These are phyloP conservation scores for Cladosporium sp. DNA, from an alignment of 2,329 filamentous ascomycete genomes.

Conservation along the genomic window DNA sequence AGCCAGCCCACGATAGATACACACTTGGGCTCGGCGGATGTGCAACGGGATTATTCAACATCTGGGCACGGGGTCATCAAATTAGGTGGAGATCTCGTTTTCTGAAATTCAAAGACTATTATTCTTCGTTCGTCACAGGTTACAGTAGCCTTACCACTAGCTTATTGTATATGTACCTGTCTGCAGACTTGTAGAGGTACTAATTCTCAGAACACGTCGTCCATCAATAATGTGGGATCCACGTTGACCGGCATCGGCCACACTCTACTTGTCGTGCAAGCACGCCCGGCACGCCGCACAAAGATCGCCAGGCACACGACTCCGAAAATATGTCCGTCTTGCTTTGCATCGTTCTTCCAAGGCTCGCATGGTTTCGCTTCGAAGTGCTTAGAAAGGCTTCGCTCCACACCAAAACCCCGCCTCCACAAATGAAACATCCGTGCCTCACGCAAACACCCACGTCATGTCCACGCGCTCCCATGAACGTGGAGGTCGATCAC, in stretches of 20 bases:
- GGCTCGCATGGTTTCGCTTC: too few species aligned
- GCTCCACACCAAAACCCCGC: neutral
- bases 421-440: neutral
- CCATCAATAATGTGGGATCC: too few species aligned
- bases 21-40: neutral
- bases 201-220: too few species aligned
- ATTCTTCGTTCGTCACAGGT: too few species aligned
- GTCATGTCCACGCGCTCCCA: conserved; percentile 1
- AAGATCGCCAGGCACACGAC: neutral
- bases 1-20: neutral
- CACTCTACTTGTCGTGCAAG: too few species aligned
- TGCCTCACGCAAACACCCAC: neutral
- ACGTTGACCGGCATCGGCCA: too few species aligned
- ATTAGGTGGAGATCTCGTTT: neutral
- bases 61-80: neutral
- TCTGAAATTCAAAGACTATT: neutral
- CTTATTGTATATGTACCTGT: too few species aligned
- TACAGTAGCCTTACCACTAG: too few species aligned
- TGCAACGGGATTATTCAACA: neutral
- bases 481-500: too few species aligned
- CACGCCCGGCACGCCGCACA: neutral
- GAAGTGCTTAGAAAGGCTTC: conserved; percentile 10
- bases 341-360: neutral
- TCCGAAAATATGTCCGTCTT: neutral
- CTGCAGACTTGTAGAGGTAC: too few species aligned